These are phyloP conservation scores for Arthroderma sp. DNA, from an alignment of 2,329 filamentous ascomycete species.

Conservation along the genomic window DNA sequence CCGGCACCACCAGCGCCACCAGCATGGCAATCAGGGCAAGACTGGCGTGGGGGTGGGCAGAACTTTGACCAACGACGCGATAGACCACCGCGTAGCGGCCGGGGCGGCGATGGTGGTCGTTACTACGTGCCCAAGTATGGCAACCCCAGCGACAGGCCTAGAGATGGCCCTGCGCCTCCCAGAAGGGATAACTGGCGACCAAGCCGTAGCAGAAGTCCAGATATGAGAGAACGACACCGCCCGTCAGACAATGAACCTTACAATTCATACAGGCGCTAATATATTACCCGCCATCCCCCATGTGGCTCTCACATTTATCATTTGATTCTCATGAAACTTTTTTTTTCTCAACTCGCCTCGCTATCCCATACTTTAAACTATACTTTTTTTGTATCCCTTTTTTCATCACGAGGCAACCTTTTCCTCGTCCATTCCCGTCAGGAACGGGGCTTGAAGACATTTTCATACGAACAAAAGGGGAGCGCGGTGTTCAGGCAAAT, in stretches of 20 bases:
- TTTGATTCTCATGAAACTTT: neutral
- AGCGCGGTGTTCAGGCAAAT: too few species aligned
- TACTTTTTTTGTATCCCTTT: too few species aligned
- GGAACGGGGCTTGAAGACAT: too few species aligned
- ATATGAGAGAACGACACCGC: constrained; percentile 6
- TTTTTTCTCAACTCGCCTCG: neutral
- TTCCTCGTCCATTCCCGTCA: too few species aligned
- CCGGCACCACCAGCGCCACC: constrained; percentile 9
- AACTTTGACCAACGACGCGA: constrained; percentile 12
- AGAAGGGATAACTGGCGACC: constrained; percentile 8
- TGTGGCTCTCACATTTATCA: neutral
- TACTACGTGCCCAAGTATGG: constrained; percentile 28
- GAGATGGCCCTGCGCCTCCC: constrained; percentile 1
- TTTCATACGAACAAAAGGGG: too few species aligned
- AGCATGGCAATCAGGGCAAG: constrained; percentile 15
- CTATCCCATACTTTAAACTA: neutral
- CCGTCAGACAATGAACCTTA: constrained; percentile 2
- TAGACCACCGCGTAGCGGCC: constrained; percentile 14
- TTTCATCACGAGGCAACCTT: too few species aligned
- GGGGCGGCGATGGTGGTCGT: constrained; percentile 16
- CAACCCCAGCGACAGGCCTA: constrained; percentile 5
- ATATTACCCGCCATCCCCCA: neutral
- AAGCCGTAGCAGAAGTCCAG: constrained; percentile 8
- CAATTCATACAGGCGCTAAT: constrained; percentile 8
- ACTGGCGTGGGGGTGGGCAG: constrained; percentile 17